Evolutionary conservation across 352 stramenopile genomes (phyloP).

Genomic region (Phytophthora chlamydospora): DNA sequence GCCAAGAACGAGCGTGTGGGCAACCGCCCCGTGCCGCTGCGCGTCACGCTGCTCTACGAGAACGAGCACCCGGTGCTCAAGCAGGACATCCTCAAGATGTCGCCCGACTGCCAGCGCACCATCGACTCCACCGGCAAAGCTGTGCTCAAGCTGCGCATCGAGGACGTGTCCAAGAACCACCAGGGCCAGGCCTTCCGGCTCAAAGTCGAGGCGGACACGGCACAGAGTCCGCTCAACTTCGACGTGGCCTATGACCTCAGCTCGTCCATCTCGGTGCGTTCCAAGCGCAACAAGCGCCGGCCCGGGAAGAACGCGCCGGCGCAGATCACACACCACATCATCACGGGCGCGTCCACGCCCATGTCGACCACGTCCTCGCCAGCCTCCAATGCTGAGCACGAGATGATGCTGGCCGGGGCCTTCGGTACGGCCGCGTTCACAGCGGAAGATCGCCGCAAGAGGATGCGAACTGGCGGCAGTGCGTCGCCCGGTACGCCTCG

Average conservation of each 20-base stretch:
- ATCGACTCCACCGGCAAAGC: slow-evolving; percentile 87
- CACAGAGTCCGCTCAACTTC: slow-evolving; percentile 86
- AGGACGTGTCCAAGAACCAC: slow-evolving; percentile 98
- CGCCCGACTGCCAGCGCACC: slow-evolving; percentile 80
- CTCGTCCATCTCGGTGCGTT: slow-evolving; percentile 93
- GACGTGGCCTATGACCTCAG: slow-evolving; percentile 92
- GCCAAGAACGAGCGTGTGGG: slow-evolving; percentile 80
- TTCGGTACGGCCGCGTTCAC: slow-evolving; percentile 58
- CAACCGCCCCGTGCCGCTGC: slow-evolving; percentile 75
- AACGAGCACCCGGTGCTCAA: slow-evolving; percentile 92
- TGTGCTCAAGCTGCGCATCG: slow-evolving; percentile 91
- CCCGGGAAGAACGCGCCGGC: slow-evolving; percentile 52
- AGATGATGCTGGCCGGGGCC: slow-evolving; percentile 50
- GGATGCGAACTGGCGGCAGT: slow-evolving; percentile 52
- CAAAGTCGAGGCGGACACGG: slow-evolving; percentile 91
- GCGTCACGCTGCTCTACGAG: slow-evolving; percentile 87
- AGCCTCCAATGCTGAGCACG: slow-evolving; percentile 71
- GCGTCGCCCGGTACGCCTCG: slow-evolving; percentile 37
- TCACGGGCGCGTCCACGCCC: slow-evolving; percentile 66
- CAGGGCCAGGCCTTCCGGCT: slow-evolving; percentile 94
- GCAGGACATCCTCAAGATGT: slow-evolving; percentile 95
- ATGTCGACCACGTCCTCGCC: slow-evolving; percentile 72
- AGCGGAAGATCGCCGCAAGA: slow-evolving; percentile 71
- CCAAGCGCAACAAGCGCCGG: slow-evolving; percentile 94
- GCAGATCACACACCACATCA: slow-evolving; percentile 79